phyloP scores from a whole-genome alignment of 441 rosid species.

The Erodium chrysanthum region DNA sequence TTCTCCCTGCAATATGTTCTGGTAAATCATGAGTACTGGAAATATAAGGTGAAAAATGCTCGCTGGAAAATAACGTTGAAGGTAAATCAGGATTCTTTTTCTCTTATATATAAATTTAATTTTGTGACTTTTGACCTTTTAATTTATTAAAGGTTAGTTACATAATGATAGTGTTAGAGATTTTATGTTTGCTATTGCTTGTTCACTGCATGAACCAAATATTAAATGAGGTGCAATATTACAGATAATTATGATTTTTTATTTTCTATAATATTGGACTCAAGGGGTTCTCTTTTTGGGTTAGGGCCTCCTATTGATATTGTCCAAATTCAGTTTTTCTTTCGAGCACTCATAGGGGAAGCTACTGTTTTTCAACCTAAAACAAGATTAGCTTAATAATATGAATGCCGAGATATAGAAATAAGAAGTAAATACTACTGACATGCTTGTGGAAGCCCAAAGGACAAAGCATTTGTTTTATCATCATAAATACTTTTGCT shows the following conservation, averaged over 20 bases:
- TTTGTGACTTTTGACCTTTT: not conserved
- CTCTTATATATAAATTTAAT: not conserved
- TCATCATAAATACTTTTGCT: not conserved
- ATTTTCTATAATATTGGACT: not conserved
- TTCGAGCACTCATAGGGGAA: no score
- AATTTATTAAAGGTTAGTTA: not conserved
- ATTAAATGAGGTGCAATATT: not conserved
- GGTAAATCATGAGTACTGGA: conserved; percentile 82
- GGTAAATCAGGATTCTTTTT: conserved; percentile 30
- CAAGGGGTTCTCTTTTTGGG: not conserved
- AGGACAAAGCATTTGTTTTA: not conserved
- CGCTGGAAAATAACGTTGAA: conserved; percentile 82
- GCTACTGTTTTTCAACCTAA: not conserved
- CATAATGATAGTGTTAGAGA: not conserved
- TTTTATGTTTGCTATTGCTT: not conserved
- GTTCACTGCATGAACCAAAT: not conserved
- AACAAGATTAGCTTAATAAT: conserved; percentile 1
- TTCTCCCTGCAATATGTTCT: conserved; percentile 76
- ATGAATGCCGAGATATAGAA: not conserved
- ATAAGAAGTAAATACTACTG: conserved; percentile 2
- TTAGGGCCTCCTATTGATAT: not conserved
- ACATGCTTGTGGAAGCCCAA: not conserved
- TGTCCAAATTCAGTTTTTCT: no score
- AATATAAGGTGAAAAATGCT: conserved; percentile 52
- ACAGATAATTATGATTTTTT: no score